These are phyloP conservation scores for Globisporangium paddicum DNA, from an alignment of 352 stramenopile genomes.

Conservation along the genomic window DNA sequence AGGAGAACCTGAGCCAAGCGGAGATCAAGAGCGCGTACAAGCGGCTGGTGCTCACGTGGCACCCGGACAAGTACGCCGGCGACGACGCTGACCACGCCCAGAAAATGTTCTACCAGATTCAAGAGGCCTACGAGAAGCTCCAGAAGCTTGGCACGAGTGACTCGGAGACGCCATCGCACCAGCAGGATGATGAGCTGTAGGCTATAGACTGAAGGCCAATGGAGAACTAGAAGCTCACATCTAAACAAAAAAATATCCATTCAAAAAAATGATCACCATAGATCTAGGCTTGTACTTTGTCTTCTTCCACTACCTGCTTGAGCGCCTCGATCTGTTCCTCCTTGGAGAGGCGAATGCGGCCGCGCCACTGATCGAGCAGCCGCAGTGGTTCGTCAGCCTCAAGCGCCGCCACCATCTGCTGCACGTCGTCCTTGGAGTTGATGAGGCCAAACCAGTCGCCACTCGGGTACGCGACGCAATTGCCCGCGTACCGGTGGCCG, in stretches of 20 bases:
- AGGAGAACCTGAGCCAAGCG: not conserved
- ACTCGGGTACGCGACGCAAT: slow-evolving; percentile 68
- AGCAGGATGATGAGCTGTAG: not conserved
- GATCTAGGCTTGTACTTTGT: not conserved
- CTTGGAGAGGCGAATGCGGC: slow-evolving; percentile 48
- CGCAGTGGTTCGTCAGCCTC: slow-evolving; percentile 36
- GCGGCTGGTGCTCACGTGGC: slow-evolving; percentile 19
- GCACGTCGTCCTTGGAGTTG: slow-evolving; percentile 47
- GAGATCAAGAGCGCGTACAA: slow-evolving; percentile 21
- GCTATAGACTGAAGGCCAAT: not conserved
- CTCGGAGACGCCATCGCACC: not conserved
- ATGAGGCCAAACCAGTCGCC: slow-evolving; percentile 76
- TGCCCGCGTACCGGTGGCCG: slow-evolving; percentile 66
- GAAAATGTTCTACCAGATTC: slow-evolving; percentile 19
- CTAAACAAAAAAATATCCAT: too few species aligned
- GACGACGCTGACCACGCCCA: slow-evolving; percentile 13
- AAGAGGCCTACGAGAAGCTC: slow-evolving; percentile 24
- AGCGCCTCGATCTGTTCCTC: slow-evolving; percentile 46
- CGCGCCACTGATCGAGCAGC: slow-evolving; percentile 53
- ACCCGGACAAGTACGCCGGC: slow-evolving; percentile 20
- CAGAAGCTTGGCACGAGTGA: not conserved
- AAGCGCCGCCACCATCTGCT: slow-evolving; percentile 35
- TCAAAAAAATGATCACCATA: not conserved
- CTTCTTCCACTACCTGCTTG: slow-evolving; percentile 14
- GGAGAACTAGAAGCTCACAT: not conserved